Conservation (phyloP, 1,284 basidiomycete species). For the Fistulinella cinereoalba region DNA sequence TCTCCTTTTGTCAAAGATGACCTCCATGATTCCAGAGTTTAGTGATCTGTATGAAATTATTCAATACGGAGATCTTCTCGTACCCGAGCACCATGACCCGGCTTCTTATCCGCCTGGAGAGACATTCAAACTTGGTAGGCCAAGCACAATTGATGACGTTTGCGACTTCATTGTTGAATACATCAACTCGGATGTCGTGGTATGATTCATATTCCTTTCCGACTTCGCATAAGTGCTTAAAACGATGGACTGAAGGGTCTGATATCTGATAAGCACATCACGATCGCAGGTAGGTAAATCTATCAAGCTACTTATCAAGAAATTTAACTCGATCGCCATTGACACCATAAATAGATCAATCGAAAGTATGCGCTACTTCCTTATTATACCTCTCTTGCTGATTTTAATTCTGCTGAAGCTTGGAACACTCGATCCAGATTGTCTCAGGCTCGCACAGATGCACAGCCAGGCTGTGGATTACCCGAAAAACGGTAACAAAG, state of each 20-base stretch:
- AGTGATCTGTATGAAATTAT: slow-evolving; percentile 60
- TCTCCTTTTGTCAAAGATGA: slow-evolving; percentile 13
- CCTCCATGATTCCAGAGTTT: slow-evolving; percentile 1
- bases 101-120: slow-evolving; percentile 49
- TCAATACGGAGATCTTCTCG: slow-evolving; percentile 49
- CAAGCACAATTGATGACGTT: slow-evolving; percentile 69
- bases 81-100: slow-evolving; percentile 47
- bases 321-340: too few relatives aligned
- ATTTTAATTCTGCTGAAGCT: slow-evolving; percentile 37
- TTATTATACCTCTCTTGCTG: slow-evolving; percentile 1
- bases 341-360: slow-evolving; percentile 52
- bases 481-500: slow-evolving; percentile 66
- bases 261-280: slow-evolving; percentile 64
- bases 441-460: slow-evolving; percentile 60
- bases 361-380: slow-evolving; percentile 42
- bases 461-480: slow-evolving; percentile 74
- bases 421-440: slow-evolving; percentile 64
- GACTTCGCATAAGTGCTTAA: slow-evolving; percentile 3
- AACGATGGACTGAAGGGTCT: slow-evolving; percentile 47
- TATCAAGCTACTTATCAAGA: too few relatives aligned
- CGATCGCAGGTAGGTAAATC: slow-evolving; percentile 54
- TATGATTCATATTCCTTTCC: slow-evolving; percentile 24
- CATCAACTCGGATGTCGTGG: slow-evolving; percentile 75
- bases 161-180: slow-evolving; percentile 83
- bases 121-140: slow-evolving; percentile 46